phyloP scores from a whole-genome alignment of 2,329 filamentous ascomycete genomes.

The Blumeria graminis region DNA sequence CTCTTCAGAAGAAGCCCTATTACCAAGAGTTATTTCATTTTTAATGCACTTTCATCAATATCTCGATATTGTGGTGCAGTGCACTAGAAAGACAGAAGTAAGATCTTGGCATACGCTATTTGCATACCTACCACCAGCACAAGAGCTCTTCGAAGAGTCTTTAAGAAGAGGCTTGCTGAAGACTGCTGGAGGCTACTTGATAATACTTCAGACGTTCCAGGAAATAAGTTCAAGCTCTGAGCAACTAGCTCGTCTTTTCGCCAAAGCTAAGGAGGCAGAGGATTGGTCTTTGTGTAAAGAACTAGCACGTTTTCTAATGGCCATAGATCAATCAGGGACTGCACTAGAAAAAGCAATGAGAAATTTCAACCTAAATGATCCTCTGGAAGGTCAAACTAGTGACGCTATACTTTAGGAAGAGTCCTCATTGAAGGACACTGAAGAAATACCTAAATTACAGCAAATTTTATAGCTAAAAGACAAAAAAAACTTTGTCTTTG shows the following conservation, averaged over 20 bases:
- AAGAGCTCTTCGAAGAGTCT: conserved; percentile 83
- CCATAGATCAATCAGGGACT: conserved; percentile 66
- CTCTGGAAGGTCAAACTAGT: conserved; percentile 13
- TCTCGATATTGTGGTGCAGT: conserved; percentile 86
- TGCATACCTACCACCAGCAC: conserved; percentile 67
- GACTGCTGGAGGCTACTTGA: conserved; percentile 87
- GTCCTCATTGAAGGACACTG: too few relatives aligned
- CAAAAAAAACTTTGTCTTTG: too few relatives aligned
- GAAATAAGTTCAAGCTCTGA: conserved; percentile 45
- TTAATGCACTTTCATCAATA: conserved; percentile 60
- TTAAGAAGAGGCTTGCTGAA: conserved; percentile 67
- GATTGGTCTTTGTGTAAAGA: conserved; percentile 96
- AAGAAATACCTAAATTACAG: too few relatives aligned
- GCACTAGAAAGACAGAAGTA: conserved; percentile 88
- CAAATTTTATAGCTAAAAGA: too few relatives aligned
- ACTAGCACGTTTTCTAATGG: conserved; percentile 79
- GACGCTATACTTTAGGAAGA: conserved; percentile 17
- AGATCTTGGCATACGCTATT: conserved; percentile 90
- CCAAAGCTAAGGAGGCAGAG: conserved; percentile 54
- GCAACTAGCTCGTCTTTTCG: conserved; percentile 59
- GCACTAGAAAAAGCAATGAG: conserved; percentile 52
- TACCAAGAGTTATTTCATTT: conserved; percentile 38
- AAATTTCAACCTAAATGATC: conserved; percentile 26
- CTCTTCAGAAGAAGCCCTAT: conserved; percentile 34
- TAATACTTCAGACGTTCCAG: conserved; percentile 69